Evolutionary conservation across 495 filamentous ascomycete species (phyloP).

Genomic region (Aspergillus ostianus): DNA sequence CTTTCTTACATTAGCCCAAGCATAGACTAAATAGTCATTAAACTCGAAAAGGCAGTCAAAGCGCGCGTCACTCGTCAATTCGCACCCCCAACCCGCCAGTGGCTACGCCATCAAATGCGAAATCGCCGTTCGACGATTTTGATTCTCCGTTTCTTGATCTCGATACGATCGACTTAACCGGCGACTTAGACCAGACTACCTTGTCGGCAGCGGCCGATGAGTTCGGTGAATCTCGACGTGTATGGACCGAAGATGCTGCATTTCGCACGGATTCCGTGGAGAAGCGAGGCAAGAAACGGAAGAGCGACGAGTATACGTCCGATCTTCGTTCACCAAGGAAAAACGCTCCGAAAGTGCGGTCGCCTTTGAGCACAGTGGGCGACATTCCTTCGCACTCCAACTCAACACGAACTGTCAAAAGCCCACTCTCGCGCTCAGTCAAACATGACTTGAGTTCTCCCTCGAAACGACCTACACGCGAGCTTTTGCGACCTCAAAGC

Average conservation of each 20-base stretch:
- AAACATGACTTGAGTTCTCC: slow-evolving; percentile 9
- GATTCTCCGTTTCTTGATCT: slow-evolving; percentile 29
- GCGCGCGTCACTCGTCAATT: slow-evolving; percentile 24
- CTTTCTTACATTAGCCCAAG: neutral
- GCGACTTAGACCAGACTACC: slow-evolving; percentile 43
- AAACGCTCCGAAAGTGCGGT: slow-evolving; percentile 24
- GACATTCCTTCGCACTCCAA: neutral
- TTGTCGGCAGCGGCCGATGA: slow-evolving; percentile 44
- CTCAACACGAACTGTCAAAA: neutral
- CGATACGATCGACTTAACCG: slow-evolving; percentile 72
- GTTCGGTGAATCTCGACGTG: slow-evolving; percentile 50
- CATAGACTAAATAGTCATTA: neutral
- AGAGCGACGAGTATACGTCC: slow-evolving; percentile 65
- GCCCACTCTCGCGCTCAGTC: neutral
- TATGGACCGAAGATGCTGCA: slow-evolving; percentile 63
- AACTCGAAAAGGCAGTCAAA: slow-evolving; percentile 29
- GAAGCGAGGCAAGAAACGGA: slow-evolving; percentile 66
- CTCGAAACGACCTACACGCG: slow-evolving; percentile 4
- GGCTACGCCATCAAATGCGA: slow-evolving; percentile 24
- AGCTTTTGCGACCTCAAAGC: neutral
- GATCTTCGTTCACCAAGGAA: slow-evolving; percentile 40
- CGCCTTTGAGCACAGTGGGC: slow-evolving; percentile 11
- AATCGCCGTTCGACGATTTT: slow-evolving; percentile 20
- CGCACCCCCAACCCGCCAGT: slow-evolving; percentile 13
- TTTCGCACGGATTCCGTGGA: slow-evolving; percentile 40